These are phyloP conservation scores for Petrea volubilis DNA, from an alignment of 257 asterid species.

Conservation along the genomic window DNA sequence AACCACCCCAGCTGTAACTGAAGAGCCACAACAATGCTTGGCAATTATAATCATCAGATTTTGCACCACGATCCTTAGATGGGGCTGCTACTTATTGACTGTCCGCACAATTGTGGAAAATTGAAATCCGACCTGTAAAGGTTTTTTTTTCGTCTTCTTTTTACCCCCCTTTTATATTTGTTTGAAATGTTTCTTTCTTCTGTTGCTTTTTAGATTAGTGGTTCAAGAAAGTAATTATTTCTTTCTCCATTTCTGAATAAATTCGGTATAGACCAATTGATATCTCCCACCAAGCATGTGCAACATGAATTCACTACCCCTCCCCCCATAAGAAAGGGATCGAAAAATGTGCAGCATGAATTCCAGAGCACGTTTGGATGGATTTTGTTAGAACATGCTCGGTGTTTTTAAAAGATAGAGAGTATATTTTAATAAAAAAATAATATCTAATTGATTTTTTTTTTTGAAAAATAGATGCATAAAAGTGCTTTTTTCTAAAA, in stretches of 20 bases:
- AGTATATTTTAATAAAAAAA: too few species aligned
- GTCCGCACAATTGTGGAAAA: neutral
- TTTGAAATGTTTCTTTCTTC: neutral
- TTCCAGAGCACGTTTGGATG: too few species aligned
- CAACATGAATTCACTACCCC: neutral
- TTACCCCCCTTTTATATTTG: neutral
- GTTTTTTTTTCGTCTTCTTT: neutral
- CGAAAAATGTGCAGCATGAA: neutral
- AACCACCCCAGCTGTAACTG: slow-evolving; percentile 2
- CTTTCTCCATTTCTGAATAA: neutral
- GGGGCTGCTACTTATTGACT: neutral
- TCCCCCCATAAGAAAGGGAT: neutral
- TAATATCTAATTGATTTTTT: too few species aligned
- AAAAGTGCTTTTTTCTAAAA: too few species aligned
- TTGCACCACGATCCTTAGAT: neutral
- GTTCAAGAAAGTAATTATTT: neutral
- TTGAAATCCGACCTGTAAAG: neutral
- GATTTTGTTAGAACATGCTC: too few species aligned
- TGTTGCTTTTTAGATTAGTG: slow-evolving; percentile 6
- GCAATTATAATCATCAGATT: slow-evolving; percentile 10
- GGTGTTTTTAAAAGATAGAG: too few species aligned
- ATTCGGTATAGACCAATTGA: neutral
- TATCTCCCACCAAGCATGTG: neutral
- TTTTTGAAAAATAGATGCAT: too few species aligned
- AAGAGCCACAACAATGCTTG: slow-evolving; percentile 20